These are phyloP conservation scores for Ascochyta fabae DNA, from an alignment of 2,329 filamentous ascomycete species.

Conservation along the genomic window DNA sequence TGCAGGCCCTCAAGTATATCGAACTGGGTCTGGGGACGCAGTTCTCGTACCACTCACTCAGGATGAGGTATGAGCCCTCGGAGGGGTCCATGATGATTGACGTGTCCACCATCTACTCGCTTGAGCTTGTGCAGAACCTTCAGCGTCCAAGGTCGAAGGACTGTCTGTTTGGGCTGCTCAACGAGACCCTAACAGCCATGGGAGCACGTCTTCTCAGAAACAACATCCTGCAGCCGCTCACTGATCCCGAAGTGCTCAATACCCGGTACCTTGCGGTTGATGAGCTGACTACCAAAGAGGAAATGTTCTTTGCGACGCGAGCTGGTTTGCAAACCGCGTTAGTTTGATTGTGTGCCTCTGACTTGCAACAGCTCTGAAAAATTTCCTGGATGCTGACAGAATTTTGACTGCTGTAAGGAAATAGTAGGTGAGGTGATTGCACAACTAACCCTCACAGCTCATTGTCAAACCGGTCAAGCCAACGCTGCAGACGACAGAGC, in stretches of 20 bases:
- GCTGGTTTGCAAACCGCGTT: slow-evolving; percentile 58
- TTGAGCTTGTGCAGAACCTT: slow-evolving; percentile 90
- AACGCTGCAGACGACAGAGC: slow-evolving; percentile 73
- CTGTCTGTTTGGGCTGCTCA: slow-evolving; percentile 83
- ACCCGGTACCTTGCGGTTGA: slow-evolving; percentile 82
- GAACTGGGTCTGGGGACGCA: slow-evolving; percentile 71
- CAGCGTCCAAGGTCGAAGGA: slow-evolving; percentile 78
- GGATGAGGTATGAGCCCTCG: slow-evolving; percentile 84
- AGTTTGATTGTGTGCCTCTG: slow-evolving; percentile 17
- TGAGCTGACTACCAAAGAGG: slow-evolving; percentile 80
- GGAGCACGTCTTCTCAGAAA: slow-evolving; percentile 81
- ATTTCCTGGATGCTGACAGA: slow-evolving; percentile 79
- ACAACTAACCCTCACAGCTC: slow-evolving; percentile 58
- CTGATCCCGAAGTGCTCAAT: slow-evolving; percentile 69
- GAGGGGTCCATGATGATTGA: slow-evolving; percentile 97
- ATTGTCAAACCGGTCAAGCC: slow-evolving; percentile 74
- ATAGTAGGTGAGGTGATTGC: background rate
- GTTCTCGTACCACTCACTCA: slow-evolving; percentile 80
- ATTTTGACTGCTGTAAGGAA: slow-evolving; percentile 71
- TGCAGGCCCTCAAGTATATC: slow-evolving; percentile 79
- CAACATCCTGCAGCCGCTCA: slow-evolving; percentile 89
- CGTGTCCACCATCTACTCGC: slow-evolving; percentile 80
- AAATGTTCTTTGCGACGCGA: slow-evolving; percentile 80
- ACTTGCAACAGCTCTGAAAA: slow-evolving; percentile 66
- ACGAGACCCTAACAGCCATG: slow-evolving; percentile 88